A percentile compares a stretch with the other conserved stretches of the same genome.
Evolutionary conservation across 2,329 filamentous ascomycete genomes (phyloP).

Genomic region (Phyllosticta citribraziliensis): DNA sequence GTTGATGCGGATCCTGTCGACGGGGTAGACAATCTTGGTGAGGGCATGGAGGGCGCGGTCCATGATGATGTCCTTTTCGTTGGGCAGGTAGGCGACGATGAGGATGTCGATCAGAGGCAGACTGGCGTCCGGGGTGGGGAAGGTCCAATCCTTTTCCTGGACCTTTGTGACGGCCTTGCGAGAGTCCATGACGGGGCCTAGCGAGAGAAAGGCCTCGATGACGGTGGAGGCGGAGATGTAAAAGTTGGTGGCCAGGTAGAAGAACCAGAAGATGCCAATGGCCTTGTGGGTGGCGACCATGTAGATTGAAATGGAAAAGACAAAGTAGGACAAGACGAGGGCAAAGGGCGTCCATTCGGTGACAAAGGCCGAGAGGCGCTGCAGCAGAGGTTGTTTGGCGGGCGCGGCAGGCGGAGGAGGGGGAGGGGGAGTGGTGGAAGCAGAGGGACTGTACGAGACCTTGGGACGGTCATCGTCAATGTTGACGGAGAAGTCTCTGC

Average conservation of each 20-base stretch:
- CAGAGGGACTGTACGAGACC: constrained; percentile 4
- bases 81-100: constrained; percentile 43
- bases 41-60: constrained; percentile 38
- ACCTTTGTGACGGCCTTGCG: constrained; percentile 28
- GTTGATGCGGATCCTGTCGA: constrained; percentile 38
- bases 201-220: constrained; percentile 32
- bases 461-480: constrained; percentile 17
- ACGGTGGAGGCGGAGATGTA: constrained; percentile 35
- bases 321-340: constrained; percentile 32
- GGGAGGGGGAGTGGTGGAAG: constrained; percentile 3
- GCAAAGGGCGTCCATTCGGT: constrained; percentile 34
- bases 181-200: constrained; percentile 28
- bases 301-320: constrained; percentile 33
- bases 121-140: constrained; percentile 32
- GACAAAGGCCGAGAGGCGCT: constrained; percentile 20
- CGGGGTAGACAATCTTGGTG: constrained; percentile 38
- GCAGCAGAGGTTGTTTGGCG: constrained; percentile 5
- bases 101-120: constrained; percentile 37
- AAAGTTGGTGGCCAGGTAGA: constrained; percentile 36
- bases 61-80: constrained; percentile 42
- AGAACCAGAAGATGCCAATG: constrained; percentile 35
- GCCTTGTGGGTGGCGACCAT: constrained; percentile 28
- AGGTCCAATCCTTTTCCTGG: constrained; percentile 30
- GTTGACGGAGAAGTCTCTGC: constrained; percentile 19
- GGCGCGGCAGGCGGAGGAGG: constrained; percentile 9